Base-by-base conservation (phyloP, 2,329 filamentous ascomycete genomes). In the Talaromyces sp. region DNA sequence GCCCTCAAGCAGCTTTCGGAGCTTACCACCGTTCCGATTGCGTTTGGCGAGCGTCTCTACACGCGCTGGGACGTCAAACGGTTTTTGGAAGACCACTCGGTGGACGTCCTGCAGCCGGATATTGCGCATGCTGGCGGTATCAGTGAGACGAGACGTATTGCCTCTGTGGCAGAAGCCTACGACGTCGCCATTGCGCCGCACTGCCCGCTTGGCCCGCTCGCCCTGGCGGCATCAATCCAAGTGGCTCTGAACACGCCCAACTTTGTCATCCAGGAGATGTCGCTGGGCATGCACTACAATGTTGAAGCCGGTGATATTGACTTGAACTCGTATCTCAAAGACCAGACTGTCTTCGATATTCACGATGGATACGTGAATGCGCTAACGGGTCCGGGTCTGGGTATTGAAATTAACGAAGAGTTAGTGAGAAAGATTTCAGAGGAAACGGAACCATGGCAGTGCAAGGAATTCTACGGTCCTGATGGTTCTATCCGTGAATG, bases 241-340 rank as follows among this genome's bases (percentile, higher is more conserved):
- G 83, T 92, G 1, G 86, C 85, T 27, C 78, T 83, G 22, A 77
- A 75, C 10, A 84, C 77, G 22, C 81, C 81, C 22, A 92, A 88
- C 72, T 91, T 89, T 70, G 84, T 82, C 0, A 92, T 92, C 33
- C 86, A 90, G 69, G 89, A 92, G 73, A 92, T 92, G 90, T 88
- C 86, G 58, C 69, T 92, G 32, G 90, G 89, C 0, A 92, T 93
- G 67, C 90, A 93, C 71, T 93, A 92, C 70, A 93, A 93, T 66
- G 74, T 75, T 4, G 81, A 82, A 67, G 83, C 81, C 0, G 86
- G 84, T 1, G 81, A 84, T 2, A 80, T 86, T 66, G 88, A 91
- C 70, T 76, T 90, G 59, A 83, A 83, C 13, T 88, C 83, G 28
- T 92, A 91, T 69, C 79, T 86, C 1, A 84, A 83, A 68, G 84